phyloP scores from a whole-genome alignment of 1,284 basidiomycete genomes.

The Trametes hirsuta region DNA sequence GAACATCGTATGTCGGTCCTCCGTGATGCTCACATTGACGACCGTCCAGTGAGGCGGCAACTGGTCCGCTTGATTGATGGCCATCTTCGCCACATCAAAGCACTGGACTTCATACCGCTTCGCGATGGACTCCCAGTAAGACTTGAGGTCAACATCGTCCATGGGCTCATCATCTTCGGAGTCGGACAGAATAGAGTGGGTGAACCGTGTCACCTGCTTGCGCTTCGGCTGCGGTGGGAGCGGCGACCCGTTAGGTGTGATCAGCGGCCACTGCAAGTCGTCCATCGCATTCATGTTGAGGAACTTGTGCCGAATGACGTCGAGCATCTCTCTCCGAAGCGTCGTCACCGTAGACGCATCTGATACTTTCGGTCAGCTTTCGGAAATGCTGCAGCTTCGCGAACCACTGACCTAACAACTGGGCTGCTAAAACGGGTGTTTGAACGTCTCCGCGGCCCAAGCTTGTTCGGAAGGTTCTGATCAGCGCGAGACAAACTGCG shows the following conservation, averaged over 20 bases:
- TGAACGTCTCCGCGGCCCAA: conserved; percentile 61
- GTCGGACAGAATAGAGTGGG: conserved; percentile 34
- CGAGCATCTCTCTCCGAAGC: conserved; percentile 78
- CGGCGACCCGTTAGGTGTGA: conserved; percentile 47
- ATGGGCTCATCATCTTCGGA: conserved; percentile 40
- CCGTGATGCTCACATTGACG: conserved; percentile 81
- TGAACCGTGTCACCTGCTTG: conserved; percentile 18
- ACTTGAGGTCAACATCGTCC: conserved; percentile 42
- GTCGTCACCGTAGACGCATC: conserved; percentile 77
- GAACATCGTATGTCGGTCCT: conserved; percentile 84
- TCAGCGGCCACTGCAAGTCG: conserved; percentile 71
- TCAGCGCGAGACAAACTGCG: conserved; percentile 68
- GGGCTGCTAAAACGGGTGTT: conserved; percentile 58
- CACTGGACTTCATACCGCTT: conserved; percentile 53
- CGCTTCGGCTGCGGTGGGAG: conserved; percentile 33
- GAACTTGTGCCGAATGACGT: conserved; percentile 71
- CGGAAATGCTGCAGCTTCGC: not conserved
- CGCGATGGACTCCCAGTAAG: conserved; percentile 67
- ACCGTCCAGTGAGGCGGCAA: conserved; percentile 87
- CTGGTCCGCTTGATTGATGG: conserved; percentile 42
- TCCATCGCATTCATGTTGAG: conserved; percentile 44
- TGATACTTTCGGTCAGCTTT: conserved; percentile 31
- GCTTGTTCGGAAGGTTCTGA: conserved; percentile 78
- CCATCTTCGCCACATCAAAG: conserved; percentile 43
- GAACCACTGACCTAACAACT: conserved; percentile 62